Base-by-base conservation (phyloP, 148 eudicot species). In the Heliamphora exappendiculata region DNA sequence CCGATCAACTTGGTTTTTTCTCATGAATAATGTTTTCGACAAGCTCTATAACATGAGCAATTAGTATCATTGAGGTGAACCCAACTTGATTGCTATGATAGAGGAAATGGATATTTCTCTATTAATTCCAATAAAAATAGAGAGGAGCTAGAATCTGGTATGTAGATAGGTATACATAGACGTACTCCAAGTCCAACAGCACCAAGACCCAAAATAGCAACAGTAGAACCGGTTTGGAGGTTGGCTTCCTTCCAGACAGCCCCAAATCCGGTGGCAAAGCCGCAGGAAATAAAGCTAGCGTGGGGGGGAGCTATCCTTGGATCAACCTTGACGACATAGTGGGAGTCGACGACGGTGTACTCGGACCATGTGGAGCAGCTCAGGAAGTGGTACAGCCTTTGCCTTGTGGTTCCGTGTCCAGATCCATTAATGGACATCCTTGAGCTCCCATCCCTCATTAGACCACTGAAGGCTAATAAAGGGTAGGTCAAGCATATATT, bases 151-250 rank as follows among this genome's bases (percentile, higher is more conserved):
- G n/a, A n/a, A n/a, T n/a, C n/a, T 42, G 9, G 45, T 20, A 24
- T 22, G 24, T 57, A 10, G 7, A 2, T 57, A 24, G 2, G 5
- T 6, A 57, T 57, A 26, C 24, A 24, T 31, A 6, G 22, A 67
- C 34, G 53, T 78, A 87, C 90, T 62, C 87, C 91, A 19, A 88
- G 79, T 24, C 91, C 91, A 44, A 88, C 91, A 45, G 88, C 87
- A 2, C 91, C 91, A n/a, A 88, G 87, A 29, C 91, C 91, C 22
- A 88, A 71, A 64, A 88, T 87, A 68, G 79, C 91, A 20, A 86
- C 86, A 2, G 86, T 78, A 1, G 87, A 80, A n/a, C 84, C 88
- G 53, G 77, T 37, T 4, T 76, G 72, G 26, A 88, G 82, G 39
- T 80, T 79, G 39, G 67, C 67, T 14, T 63, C 67, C 63, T 76